Evolutionary conservation across 371 early-diverging fungal species (phyloP).

Genomic region (Actinomortierella ambigua): DNA sequence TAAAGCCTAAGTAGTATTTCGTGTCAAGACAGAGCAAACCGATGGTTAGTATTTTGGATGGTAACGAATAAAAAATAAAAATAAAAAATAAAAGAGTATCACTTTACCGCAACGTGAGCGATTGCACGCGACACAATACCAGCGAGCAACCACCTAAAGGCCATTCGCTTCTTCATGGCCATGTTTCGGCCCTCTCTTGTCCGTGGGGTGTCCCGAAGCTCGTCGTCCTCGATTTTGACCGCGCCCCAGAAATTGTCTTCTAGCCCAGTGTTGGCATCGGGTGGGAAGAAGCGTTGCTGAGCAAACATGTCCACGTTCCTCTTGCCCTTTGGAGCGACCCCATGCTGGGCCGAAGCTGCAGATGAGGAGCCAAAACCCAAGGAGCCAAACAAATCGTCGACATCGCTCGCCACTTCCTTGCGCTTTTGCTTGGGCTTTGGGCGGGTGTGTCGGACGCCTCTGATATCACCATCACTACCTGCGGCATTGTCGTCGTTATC

Average conservation of each 20-base stretch:
- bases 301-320: constrained; percentile 18
- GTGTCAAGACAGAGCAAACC: too few relatives aligned
- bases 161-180: constrained; percentile 40
- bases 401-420: constrained; percentile 6
- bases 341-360: not conserved
- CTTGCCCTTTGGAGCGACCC: not conserved
- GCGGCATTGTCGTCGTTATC: not conserved
- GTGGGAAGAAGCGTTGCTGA: constrained; percentile 35
- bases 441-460: too few relatives aligned
- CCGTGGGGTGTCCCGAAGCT: constrained; percentile 24
- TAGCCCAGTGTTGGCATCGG: constrained; percentile 36
- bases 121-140: constrained; percentile 15
- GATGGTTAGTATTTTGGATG: too few relatives aligned
- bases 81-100: too few relatives aligned
- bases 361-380: constrained; percentile 6
- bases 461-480: not conserved
- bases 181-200: constrained; percentile 31
- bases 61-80: not conserved
- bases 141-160: constrained; percentile 20
- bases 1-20: too few relatives aligned
- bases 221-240: constrained; percentile 46
- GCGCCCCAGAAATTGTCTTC: constrained; percentile 45
- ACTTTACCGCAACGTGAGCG: constrained; percentile 12
- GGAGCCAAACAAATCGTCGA: not conserved
- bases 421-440: not conserved